phyloP scores from a whole-genome alignment of 2,329 filamentous ascomycete species.

The Coniochaeta sp. region DNA sequence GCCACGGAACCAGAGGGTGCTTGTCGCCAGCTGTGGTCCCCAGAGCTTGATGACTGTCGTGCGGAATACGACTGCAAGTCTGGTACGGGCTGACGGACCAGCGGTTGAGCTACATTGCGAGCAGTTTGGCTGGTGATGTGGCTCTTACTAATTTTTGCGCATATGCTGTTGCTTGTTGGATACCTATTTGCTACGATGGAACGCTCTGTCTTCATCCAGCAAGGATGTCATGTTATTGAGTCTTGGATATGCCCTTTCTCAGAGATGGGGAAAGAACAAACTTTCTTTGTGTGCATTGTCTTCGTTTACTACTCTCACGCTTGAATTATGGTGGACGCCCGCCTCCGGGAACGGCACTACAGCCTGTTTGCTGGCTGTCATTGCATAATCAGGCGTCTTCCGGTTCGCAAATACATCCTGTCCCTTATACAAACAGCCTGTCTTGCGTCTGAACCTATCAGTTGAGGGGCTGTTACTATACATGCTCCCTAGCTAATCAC shows the following conservation, averaged over 20 bases:
- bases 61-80: conserved; percentile 34
- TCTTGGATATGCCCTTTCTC: not conserved
- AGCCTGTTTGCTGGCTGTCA: not conserved
- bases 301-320: not conserved
- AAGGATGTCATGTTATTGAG: not conserved
- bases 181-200: not conserved
- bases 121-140: conserved; percentile 35
- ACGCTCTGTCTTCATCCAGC: not conserved
- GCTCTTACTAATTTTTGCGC: not conserved
- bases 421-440: not conserved
- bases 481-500: not conserved
- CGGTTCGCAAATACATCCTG: not conserved
- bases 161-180: conserved; percentile 3
- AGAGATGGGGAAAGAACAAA: not conserved
- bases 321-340: not conserved
- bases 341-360: not conserved
- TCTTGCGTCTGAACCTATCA: not conserved
- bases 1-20: conserved; percentile 26
- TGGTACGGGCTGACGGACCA: conserved; percentile 35
- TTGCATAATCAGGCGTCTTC: not conserved
- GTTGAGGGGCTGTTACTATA: not conserved
- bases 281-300: not conserved
- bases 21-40: conserved; percentile 42
- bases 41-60: conserved; percentile 33
- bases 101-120: conserved; percentile 44